These are phyloP conservation scores for Guadua angustifolia DNA, from an alignment of 176 grass and related monocot species.

Conservation along the genomic window DNA sequence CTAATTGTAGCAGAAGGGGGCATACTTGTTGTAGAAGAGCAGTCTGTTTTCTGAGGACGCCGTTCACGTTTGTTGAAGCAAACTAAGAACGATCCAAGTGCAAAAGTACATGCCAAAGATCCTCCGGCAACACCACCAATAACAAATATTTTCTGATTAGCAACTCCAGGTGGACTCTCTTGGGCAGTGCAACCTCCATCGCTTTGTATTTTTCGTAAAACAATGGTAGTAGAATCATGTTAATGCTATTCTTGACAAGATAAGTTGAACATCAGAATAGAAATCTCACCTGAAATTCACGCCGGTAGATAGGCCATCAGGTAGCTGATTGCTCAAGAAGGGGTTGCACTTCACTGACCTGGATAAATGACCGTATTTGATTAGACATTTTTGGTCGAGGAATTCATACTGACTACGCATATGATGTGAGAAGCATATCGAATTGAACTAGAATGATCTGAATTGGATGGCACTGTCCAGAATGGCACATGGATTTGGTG, in stretches of 20 bases:
- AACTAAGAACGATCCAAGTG: conserved; percentile 54
- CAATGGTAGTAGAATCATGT: conserved; percentile 20
- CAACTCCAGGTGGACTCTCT: conserved; percentile 27
- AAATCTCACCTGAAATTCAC: conserved; percentile 54
- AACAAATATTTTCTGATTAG: conserved; percentile 41
- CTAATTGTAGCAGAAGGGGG: conserved; percentile 17
- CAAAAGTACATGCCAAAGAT: conserved; percentile 64
- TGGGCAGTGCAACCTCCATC: conserved; percentile 35
- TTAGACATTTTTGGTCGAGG: conserved; percentile 11
- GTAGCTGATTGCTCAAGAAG: conserved; percentile 49
- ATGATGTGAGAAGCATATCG: conserved; percentile 14
- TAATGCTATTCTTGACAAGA: background rate
- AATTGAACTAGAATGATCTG: conserved; percentile 5
- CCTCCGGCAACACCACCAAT: conserved; percentile 57
- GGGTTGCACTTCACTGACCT: conserved; percentile 72
- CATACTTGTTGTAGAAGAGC: conserved; percentile 66
- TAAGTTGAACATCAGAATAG: conserved; percentile 29
- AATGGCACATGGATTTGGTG: conserved; percentile 14
- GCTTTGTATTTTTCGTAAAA: conserved; percentile 50
- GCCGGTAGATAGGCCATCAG: conserved; percentile 40
- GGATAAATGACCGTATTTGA: conserved; percentile 19
- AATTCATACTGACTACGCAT: background rate
- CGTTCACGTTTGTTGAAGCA: conserved; percentile 62
- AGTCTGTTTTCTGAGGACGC: conserved; percentile 48
- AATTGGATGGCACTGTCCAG: background rate